Evolutionary conservation across 2,329 filamentous ascomycete species (phyloP), one percentile per base, ranked within the genome.

Genomic region (Helotiales sp.): DNA sequence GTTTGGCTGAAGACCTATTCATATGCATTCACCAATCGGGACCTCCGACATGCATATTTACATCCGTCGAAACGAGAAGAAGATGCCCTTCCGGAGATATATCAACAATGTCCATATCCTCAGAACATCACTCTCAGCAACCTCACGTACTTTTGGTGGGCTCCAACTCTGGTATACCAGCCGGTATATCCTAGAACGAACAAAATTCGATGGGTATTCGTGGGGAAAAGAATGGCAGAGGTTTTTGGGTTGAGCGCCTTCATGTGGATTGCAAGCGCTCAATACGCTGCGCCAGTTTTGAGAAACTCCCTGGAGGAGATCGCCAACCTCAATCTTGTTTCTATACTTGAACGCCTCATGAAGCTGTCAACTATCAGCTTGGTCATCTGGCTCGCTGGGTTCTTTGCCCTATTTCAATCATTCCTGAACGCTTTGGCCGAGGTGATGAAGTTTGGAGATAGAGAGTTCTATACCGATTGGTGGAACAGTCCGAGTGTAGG

Each of bases 1-100:
- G 94, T 98, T 60, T 97, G 94, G 90, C 86, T 99, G 75, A 99
- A 99, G 83, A 94, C 92, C 34, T 92, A 93, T 71, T 97, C 94
- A 0, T 99, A 98, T 77, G 96, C 95, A 26, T 92, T 98, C 75
- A 98, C 96, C 28, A 99, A 99, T 79, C 90, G 96, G 71, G 96
- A 99, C 78, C 87, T 99, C 37, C 91, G 96, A 47, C 93, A 97
- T 77, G 93, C 95, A 20, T 93, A 93, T 77, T 85, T 98, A 24
- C 92, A 96, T 75, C 92, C 93, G 1, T 82, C 84, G 49, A 84
- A 85, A 63, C 86, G 87, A 68, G 88, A 91, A 66, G 85, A 90
- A 60, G 87, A 88, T 54, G 85, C 87, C 26, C 82, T 97, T 3
- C 96, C 96, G 0, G 89, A 92, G 43, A 84, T 98, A 26, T 99